Base-by-base conservation (phyloP, 192 early-diverging fungal species). In the Backusella psychrophila region DNA sequence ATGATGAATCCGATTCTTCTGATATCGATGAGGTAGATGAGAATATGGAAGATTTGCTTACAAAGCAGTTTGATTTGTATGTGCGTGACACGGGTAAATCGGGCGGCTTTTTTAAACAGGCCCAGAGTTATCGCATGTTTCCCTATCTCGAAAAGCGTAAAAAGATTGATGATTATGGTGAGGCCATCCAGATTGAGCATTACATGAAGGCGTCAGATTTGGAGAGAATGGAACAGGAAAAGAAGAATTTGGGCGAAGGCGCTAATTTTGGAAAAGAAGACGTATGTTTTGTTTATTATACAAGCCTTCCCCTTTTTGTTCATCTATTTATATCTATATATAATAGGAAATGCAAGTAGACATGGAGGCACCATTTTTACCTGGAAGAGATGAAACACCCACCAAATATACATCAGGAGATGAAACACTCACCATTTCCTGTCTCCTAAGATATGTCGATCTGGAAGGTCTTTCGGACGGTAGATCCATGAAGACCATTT, bases 401-500 rank as follows among this genome's bases (percentile, higher is more conserved):
- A 95, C 92, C 12, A 98, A 98, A 83, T 94, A 95, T 77, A 78
- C 93, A 7, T 82, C 72, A 23, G 78, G 88, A 63, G 83, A 92
- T 31, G 78, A 88, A 34, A 82, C 80, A 12, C 66, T 98, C 14
- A 68, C 86, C 1, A 71, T 98, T 7, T 87, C 82, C 14, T 98
- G 97, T 77, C 87, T 87, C 70, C 79, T 98, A 29, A 82, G 87
- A 36, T 98, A 93, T 82, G 88, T 99, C 7, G 97, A 98, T 85
- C 85, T 98, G 73, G 97, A 98, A 79, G 98, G 98, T 49, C 89
- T 94, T 33, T 87, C 95, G 0, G 97, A 98, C 78, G 95, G 93
- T 63, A 86, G 88, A 44, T 95, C 96, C 6, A 86, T 96, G 34
- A 91, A 90, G 78, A 95, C 93, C 71, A 97, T 98, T 79, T 78